Percentiles rank a stretch among this genome's conserved stretches.
Conservation (phyloP, 305 asterid genomes). For the Petunia hybrid region DNA sequence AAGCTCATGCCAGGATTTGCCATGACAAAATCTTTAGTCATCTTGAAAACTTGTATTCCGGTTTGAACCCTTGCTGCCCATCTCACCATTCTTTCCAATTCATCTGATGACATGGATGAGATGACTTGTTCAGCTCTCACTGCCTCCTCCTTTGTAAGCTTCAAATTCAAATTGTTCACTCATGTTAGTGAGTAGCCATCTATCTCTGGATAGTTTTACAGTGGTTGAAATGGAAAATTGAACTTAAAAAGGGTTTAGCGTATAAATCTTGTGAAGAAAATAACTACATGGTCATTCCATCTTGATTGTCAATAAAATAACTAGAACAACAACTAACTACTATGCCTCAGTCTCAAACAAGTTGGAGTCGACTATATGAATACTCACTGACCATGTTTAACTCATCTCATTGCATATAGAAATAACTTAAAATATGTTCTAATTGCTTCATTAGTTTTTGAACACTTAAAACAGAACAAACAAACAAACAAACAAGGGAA, state of each 20-base stretch:
- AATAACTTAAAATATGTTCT: not conserved
- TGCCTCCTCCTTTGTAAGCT: slow-evolving; percentile 30
- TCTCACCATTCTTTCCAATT: slow-evolving; percentile 30
- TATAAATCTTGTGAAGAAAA: slow-evolving; percentile 16
- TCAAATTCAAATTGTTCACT: slow-evolving; percentile 31
- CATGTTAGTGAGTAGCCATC: slow-evolving; percentile 24
- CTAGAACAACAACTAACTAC: too few relatives aligned
- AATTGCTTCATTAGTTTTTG: slow-evolving; percentile 19
- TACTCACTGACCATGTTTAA: too few relatives aligned
- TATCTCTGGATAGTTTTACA: slow-evolving; percentile 19
- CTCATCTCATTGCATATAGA: not conserved
- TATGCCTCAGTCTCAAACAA: too few relatives aligned
- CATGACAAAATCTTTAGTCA: slow-evolving; percentile 30
- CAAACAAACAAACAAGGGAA: slow-evolving; percentile 10
- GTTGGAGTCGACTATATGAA: too few relatives aligned
- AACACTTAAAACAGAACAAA: not conserved
- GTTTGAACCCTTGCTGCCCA: slow-evolving; percentile 34
- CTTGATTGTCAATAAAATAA: not conserved
- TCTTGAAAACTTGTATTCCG: slow-evolving; percentile 21
- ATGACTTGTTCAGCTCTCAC: slow-evolving; percentile 19
- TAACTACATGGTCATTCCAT: slow-evolving; percentile 21
- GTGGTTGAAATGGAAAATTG: slow-evolving; percentile 4
- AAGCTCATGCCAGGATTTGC: slow-evolving; percentile 30
- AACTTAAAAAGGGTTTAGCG: slow-evolving; percentile 13
- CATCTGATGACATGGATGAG: slow-evolving; percentile 29